These are phyloP conservation scores for Phytophthora hibernalis DNA, from an alignment of 352 stramenopile species.

Conservation along the genomic window DNA sequence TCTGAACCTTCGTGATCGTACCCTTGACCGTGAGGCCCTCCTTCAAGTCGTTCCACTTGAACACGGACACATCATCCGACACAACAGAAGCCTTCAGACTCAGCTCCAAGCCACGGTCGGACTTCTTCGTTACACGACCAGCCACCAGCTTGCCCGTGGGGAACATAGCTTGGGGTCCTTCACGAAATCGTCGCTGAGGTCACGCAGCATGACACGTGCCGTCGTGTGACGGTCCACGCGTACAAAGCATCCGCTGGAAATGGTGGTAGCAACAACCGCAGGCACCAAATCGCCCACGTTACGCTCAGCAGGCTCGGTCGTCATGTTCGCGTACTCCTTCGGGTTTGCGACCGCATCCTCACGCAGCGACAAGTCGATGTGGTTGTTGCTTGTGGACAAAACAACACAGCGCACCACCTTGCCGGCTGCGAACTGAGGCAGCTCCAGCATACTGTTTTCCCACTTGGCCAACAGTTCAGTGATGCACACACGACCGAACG, in stretches of 20 bases:
- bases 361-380: slow-evolving; percentile 85
- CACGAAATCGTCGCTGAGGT: slow-evolving; percentile 96
- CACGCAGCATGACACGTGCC: slow-evolving; percentile 93
- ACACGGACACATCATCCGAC: slow-evolving; percentile 83
- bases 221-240: slow-evolving; percentile 89
- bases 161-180: slow-evolving; percentile 92
- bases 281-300: slow-evolving; percentile 89
- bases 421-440: slow-evolving; percentile 69
- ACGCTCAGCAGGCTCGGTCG: slow-evolving; percentile 31
- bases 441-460: slow-evolving; percentile 74
- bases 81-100: slow-evolving; percentile 95
- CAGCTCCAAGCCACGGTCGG: slow-evolving; percentile 88
- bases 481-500: slow-evolving; percentile 82
- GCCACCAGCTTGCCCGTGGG: slow-evolving; percentile 93
- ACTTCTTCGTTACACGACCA: slow-evolving; percentile 93
- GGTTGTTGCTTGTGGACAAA: slow-evolving; percentile 47
- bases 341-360: slow-evolving; percentile 62
- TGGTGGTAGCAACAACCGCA: slow-evolving; percentile 93
- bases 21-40: slow-evolving; percentile 94
- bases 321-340: slow-evolving; percentile 60
- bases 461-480: slow-evolving; percentile 79
- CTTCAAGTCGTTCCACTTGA: slow-evolving; percentile 92
- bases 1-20: slow-evolving; percentile 95
- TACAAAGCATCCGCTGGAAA: slow-evolving; percentile 94
- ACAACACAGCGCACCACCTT: slow-evolving; percentile 82